Conservation (phyloP, 1,139 yeast species). For the Sporopachydermia cereana region DNA sequence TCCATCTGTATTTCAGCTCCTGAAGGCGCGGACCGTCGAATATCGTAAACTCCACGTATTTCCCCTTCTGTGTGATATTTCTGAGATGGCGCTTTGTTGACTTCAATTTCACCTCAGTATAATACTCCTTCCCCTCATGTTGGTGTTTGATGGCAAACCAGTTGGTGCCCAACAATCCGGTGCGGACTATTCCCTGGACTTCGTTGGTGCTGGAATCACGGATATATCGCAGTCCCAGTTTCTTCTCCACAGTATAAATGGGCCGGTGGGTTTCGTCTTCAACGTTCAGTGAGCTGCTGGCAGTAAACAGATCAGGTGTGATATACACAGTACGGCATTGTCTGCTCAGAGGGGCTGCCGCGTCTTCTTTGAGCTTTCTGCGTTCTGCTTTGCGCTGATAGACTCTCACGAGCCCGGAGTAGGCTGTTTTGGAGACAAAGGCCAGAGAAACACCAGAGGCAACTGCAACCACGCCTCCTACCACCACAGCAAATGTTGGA, state of each 20-base stretch:
- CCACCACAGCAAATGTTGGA: neutral
- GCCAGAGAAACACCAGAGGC: conserved; percentile 1
- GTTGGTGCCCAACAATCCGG: neutral
- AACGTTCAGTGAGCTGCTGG: neutral
- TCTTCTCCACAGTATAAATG: neutral
- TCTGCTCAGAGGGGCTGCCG: neutral
- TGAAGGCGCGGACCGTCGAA: neutral
- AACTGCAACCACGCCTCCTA: neutral
- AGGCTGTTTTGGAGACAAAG: neutral
- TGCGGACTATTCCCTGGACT: neutral
- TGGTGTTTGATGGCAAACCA: neutral
- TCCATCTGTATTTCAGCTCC: neutral
- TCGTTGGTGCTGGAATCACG: neutral
- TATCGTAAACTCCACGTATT: neutral
- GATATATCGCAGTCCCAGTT: neutral
- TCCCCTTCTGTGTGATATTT: neutral
- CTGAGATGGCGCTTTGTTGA: neutral
- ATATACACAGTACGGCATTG: neutral
- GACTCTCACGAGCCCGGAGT: neutral
- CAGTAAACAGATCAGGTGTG: neutral
- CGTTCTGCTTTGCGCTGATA: neutral
- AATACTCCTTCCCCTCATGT: neutral
- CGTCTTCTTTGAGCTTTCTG: neutral
- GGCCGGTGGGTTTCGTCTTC: neutral
- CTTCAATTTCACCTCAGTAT: neutral